Conservation (phyloP, 305 asterid species). For the Fraxinus dipetala region DNA sequence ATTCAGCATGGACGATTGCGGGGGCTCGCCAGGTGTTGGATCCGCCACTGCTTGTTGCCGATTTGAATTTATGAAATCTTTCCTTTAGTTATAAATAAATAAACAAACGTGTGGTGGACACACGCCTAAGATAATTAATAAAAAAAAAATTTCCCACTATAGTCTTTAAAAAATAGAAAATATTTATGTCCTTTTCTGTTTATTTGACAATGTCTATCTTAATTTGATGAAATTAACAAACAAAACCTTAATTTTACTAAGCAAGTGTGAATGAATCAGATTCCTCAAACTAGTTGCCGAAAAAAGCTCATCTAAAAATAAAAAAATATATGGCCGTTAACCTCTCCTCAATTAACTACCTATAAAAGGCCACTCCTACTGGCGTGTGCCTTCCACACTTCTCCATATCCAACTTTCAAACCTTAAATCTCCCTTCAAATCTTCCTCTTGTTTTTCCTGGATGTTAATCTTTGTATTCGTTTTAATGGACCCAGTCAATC, state of each 20-base stretch:
- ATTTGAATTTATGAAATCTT: neutral
- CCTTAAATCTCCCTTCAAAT: neutral
- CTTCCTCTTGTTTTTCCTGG: neutral
- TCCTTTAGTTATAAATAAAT: neutral
- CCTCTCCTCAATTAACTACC: neutral
- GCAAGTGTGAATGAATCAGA: constrained; percentile 28
- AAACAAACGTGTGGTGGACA: neutral
- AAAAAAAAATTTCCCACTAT: neutral
- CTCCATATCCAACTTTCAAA: neutral
- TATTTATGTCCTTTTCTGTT: neutral
- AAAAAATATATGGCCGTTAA: neutral
- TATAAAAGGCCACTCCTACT: constrained; percentile 22
- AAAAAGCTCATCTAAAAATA: neutral
- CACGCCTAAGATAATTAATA: neutral
- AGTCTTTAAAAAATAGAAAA: neutral
- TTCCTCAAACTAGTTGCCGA: constrained; percentile 14
- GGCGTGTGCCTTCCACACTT: constrained; percentile 49
- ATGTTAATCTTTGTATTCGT: neutral
- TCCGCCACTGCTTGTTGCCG: too few species aligned
- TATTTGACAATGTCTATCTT: neutral
- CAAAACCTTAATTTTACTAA: neutral
- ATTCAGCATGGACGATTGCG: too few species aligned
- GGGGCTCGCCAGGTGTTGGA: too few species aligned
- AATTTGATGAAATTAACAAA: neutral
- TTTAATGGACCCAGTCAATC: constrained; percentile 15